Percentiles rank a stretch among this genome's conserved stretches.
Conservation (phyloP, 345 rosid species). For the Pistacia atlantica region DNA sequence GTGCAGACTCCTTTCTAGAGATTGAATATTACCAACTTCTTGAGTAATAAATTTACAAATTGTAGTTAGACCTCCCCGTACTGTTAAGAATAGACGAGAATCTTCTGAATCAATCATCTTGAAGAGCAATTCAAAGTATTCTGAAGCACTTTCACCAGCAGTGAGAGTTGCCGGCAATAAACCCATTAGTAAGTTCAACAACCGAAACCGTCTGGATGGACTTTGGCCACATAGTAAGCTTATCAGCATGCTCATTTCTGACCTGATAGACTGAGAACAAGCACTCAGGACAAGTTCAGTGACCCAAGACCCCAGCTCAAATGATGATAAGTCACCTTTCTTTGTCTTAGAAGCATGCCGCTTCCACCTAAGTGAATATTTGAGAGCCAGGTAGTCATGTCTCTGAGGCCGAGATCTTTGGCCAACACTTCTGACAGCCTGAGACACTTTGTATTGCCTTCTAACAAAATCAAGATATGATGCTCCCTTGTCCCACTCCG, state of each 20-base stretch:
- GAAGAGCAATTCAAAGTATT: conserved; percentile 91
- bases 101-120: conserved; percentile 90
- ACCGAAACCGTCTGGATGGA: conserved; percentile 71
- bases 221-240: conserved; percentile 86
- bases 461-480: conserved; percentile 97
- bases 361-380: conserved; percentile 93
- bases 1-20: conserved; percentile 90
- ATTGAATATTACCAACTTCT: conserved; percentile 87
- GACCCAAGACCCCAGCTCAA: conserved; percentile 98
- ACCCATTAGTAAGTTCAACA: conserved; percentile 81
- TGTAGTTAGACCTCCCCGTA: conserved; percentile 76
- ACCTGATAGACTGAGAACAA: conserved; percentile 94
- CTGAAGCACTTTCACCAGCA: conserved; percentile 96
- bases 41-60: conserved; percentile 83
- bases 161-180: conserved; percentile 84
- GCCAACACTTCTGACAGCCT: conserved; percentile 60
- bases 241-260: conserved; percentile 96
- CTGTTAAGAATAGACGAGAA: conserved; percentile 93
- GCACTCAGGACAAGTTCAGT: conserved; percentile 96
- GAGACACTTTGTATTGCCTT: conserved; percentile 93
- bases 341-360: conserved; percentile 54
- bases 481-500: conserved; percentile 98
- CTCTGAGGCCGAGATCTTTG: conserved; percentile 78
- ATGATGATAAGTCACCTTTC: conserved; percentile 67
- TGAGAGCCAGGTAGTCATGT: conserved; percentile 82